phyloP scores from a whole-genome alignment of 345 rosid genomes.

The Eutrema japonicum region DNA sequence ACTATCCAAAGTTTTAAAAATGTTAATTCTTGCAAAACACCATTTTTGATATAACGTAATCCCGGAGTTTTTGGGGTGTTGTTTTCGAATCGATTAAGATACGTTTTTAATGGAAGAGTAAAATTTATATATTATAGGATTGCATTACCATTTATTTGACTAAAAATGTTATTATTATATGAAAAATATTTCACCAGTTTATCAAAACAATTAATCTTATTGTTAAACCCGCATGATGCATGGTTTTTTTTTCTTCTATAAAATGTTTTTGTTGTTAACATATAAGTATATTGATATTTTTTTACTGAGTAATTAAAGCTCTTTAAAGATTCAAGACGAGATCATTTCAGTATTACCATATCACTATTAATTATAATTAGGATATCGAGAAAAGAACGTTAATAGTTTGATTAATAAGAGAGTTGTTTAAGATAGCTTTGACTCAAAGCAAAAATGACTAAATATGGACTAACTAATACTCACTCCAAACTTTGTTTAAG shows the following conservation, averaged over 20 bases:
- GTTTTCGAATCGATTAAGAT: not conserved
- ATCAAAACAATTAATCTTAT: no score
- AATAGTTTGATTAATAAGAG: conserved; percentile 2
- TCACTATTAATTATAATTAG: not conserved
- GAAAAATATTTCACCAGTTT: no score
- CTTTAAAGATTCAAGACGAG: not conserved
- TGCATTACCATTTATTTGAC: no score
- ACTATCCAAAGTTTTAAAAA: no score
- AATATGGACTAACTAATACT: conserved; percentile 42
- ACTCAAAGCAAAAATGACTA: conserved; percentile 45
- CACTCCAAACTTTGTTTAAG: conserved; percentile 36
- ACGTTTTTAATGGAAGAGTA: not conserved
- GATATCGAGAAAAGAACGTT: not conserved
- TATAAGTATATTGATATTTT: no score
- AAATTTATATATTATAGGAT: not conserved
- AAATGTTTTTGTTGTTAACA: no score
- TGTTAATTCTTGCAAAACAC: no score
- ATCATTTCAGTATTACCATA: not conserved
- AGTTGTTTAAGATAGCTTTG: conserved; percentile 43
- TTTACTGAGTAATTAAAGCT: not conserved
- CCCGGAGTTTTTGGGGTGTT: conserved; percentile 16
- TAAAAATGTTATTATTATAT: not conserved
- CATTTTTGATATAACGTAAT: not conserved
- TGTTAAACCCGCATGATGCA: no score
- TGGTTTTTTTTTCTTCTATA: no score